A percentile compares a stretch with the other conserved stretches of the same genome.
phyloP scores from a whole-genome alignment of 345 rosid species.

The Jatropha curcas region DNA sequence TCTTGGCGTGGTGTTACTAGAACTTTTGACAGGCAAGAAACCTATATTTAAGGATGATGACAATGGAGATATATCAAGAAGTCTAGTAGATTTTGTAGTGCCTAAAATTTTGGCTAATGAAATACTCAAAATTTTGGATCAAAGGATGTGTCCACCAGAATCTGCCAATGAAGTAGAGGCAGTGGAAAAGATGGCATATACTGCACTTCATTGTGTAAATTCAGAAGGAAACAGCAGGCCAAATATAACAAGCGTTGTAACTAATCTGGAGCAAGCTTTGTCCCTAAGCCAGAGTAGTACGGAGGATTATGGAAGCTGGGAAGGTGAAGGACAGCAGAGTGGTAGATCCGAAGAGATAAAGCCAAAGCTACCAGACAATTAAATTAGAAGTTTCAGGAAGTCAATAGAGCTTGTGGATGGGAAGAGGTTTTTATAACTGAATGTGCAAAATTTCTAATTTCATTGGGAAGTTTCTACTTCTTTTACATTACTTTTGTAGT shows the following conservation, averaged over 20 bases:
- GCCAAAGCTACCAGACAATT: neutral
- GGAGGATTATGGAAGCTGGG: neutral
- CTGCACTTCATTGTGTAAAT: conserved; percentile 76
- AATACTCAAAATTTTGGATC: conserved; percentile 52
- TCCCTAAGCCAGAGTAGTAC: conserved; percentile 33
- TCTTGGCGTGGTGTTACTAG: conserved; percentile 75
- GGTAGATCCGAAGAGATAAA: neutral
- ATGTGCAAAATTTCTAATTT: too few relatives aligned
- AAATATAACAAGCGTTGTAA: conserved; percentile 57
- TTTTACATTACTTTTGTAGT: too few relatives aligned
- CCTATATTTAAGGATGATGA: conserved; percentile 56
- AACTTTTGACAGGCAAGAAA: conserved; percentile 71
- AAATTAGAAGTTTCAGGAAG: neutral
- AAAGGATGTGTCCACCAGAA: conserved; percentile 53
- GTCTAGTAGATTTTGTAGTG: conserved; percentile 70
- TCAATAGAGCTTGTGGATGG: neutral
- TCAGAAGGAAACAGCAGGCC: conserved; percentile 75
- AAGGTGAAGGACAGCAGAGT: neutral
- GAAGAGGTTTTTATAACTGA: neutral
- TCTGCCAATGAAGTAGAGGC: conserved; percentile 59
- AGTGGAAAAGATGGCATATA: conserved; percentile 71
- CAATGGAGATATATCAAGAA: conserved; percentile 43
- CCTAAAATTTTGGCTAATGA: conserved; percentile 51
- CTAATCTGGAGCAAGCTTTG: conserved; percentile 71
- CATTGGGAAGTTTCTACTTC: too few relatives aligned